phyloP scores from a whole-genome alignment of 2,329 filamentous ascomycete species.

The Rhinocladiella similis region DNA sequence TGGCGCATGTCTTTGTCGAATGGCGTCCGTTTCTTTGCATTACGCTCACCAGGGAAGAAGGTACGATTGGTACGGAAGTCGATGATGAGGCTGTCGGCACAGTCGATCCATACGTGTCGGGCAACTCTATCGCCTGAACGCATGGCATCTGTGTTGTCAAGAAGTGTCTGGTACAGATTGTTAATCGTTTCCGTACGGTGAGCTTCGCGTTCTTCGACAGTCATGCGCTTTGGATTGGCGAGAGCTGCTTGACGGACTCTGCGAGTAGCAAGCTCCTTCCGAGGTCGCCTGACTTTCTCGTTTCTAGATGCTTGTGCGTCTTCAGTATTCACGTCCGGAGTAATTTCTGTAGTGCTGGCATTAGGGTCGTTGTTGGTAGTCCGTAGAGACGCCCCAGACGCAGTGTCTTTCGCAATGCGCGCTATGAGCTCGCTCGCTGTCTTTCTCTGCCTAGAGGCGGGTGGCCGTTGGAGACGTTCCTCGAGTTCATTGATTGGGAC shows the following conservation, averaged over 20 bases:
- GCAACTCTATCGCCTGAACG: slow-evolving; percentile 52
- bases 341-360: not conserved
- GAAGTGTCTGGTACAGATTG: slow-evolving; percentile 47
- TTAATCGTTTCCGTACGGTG: slow-evolving; percentile 44
- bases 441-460: not conserved
- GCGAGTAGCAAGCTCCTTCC: slow-evolving; percentile 6
- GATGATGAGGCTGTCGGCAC: slow-evolving; percentile 58
- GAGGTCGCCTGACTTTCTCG: not conserved
- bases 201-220: slow-evolving; percentile 36
- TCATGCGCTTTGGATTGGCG: slow-evolving; percentile 26
- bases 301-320: not conserved
- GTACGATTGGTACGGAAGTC: slow-evolving; percentile 61
- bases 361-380: too few relatives aligned
- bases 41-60: slow-evolving; percentile 52
- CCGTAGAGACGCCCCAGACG: not conserved
- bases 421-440: not conserved
- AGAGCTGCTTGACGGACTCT: slow-evolving; percentile 15
- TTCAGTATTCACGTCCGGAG: not conserved
- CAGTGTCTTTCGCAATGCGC: not conserved
- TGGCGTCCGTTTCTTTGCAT: not conserved
- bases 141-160: slow-evolving; percentile 50
- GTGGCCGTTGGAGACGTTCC: slow-evolving; percentile 1
- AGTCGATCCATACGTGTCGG: slow-evolving; percentile 58
- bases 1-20: slow-evolving; percentile 44
- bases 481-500: slow-evolving; percentile 16